Evolutionary conservation across 176 grass and related monocot species (phyloP).

Genomic region (Triticum turgidum): DNA sequence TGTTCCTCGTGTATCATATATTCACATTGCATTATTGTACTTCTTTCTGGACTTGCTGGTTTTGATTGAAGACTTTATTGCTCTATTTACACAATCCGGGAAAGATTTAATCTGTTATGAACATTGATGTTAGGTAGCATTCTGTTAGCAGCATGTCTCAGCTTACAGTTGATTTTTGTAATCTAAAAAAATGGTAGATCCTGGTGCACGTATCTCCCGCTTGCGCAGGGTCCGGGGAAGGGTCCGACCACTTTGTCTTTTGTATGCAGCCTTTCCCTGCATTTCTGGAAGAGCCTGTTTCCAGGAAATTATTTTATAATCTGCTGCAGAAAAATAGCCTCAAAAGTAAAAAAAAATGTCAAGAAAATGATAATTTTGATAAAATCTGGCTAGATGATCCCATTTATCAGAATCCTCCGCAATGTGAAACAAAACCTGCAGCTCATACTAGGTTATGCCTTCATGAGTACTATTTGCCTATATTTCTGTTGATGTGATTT

Average conservation of each 20-base stretch:
- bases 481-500: constrained; percentile 7
- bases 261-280: no score
- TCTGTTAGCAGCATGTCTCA: neutral
- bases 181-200: no score
- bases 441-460: neutral
- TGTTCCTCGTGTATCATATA: constrained; percentile 3
- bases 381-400: neutral
- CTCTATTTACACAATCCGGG: neutral
- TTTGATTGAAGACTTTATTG: neutral
- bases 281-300: no score
- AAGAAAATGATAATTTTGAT: neutral
- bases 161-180: neutral
- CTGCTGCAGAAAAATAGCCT: neutral
- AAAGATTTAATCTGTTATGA: neutral
- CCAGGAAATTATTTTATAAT: neutral
- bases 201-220: no score
- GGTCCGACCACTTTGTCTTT: no score
- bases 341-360: neutral
- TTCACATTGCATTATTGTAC: neutral
- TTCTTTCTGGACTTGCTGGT: neutral
- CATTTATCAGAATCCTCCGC: neutral
- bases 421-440: neutral
- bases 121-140: neutral
- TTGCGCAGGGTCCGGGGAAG: no score
- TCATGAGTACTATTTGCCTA: neutral